phyloP scores from a whole-genome alignment of 1,139 yeast genomes.

The Saccharomyces hybrid region DNA sequence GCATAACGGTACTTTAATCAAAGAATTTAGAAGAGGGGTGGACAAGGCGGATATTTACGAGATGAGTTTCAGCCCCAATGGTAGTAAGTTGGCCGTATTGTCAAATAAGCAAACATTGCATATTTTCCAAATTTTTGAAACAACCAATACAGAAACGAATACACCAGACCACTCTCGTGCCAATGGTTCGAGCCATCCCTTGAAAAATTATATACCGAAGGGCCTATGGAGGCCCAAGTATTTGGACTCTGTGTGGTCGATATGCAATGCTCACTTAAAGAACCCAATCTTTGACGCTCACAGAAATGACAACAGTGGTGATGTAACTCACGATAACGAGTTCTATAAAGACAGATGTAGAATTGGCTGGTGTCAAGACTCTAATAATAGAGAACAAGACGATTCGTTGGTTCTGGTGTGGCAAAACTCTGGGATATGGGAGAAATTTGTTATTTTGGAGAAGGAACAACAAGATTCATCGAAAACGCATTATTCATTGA shows the following conservation, averaged over 20 bases:
- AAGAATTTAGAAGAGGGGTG: slow-evolving; percentile 81
- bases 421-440: slow-evolving; percentile 73
- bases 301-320: slow-evolving; percentile 14
- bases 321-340: slow-evolving; percentile 9
- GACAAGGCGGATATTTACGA: slow-evolving; percentile 77
- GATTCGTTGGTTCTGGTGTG: slow-evolving; percentile 72
- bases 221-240: slow-evolving; percentile 53
- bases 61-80: slow-evolving; percentile 76
- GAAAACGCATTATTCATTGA: slow-evolving; percentile 10
- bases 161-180: neutral
- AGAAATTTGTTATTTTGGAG: slow-evolving; percentile 66
- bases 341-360: slow-evolving; percentile 27
- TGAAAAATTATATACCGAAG: slow-evolving; percentile 54
- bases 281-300: slow-evolving; percentile 16
- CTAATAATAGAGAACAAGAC: slow-evolving; percentile 27
- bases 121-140: slow-evolving; percentile 49
- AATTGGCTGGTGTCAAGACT: slow-evolving; percentile 29
- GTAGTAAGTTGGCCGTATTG: slow-evolving; percentile 68
- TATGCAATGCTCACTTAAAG: slow-evolving; percentile 67
- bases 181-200: slow-evolving; percentile 40
- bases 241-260: slow-evolving; percentile 84
- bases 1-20: slow-evolving; percentile 60
- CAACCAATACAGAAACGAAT: slow-evolving; percentile 6
- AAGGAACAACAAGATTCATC: slow-evolving; percentile 22
- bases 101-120: slow-evolving; percentile 88